Percentiles rank a stretch among this genome's conserved stretches.
These are phyloP conservation scores for Neurospora tetraspora DNA, from an alignment of 495 filamentous ascomycete species.

Conservation along the genomic window DNA sequence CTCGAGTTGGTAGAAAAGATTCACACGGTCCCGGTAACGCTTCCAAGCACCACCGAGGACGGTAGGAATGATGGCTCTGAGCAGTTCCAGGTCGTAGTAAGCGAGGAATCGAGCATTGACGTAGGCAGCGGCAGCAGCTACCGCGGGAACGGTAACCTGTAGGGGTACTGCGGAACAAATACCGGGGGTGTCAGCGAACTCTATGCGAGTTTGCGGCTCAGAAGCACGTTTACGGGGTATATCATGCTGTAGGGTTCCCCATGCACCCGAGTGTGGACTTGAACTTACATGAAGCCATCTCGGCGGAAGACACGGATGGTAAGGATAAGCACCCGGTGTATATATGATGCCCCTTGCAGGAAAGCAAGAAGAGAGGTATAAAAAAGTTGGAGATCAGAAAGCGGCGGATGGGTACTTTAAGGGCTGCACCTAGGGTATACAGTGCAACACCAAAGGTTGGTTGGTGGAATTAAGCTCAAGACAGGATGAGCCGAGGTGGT, in stretches of 20 bases:
- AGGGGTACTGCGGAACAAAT: conserved; percentile 17
- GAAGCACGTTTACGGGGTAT: not conserved
- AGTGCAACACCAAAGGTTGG: not conserved
- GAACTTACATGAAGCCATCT: conserved; percentile 8
- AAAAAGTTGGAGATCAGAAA: not conserved
- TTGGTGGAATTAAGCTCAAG: no score
- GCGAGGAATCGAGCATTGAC: conserved; percentile 64
- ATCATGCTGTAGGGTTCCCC: not conserved
- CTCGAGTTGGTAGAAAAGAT: conserved; percentile 75
- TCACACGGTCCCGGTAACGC: conserved; percentile 51
- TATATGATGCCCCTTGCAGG: not conserved
- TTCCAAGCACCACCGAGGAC: conserved; percentile 29
- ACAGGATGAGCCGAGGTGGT: not conserved
- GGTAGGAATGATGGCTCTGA: conserved; percentile 40
- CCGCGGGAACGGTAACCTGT: conserved; percentile 51
- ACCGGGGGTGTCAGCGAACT: not conserved
- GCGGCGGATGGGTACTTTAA: not conserved
- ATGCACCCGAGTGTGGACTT: not conserved
- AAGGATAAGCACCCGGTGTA: no score
- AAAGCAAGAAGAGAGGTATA: not conserved
- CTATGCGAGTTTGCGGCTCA: not conserved
- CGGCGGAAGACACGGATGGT: not conserved
- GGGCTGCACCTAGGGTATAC: not conserved
- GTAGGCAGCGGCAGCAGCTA: conserved; percentile 64
- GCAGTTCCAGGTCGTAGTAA: conserved; percentile 51